Base-by-base conservation (phyloP, 1,284 basidiomycete genomes). In the Pascua sp. region DNA sequence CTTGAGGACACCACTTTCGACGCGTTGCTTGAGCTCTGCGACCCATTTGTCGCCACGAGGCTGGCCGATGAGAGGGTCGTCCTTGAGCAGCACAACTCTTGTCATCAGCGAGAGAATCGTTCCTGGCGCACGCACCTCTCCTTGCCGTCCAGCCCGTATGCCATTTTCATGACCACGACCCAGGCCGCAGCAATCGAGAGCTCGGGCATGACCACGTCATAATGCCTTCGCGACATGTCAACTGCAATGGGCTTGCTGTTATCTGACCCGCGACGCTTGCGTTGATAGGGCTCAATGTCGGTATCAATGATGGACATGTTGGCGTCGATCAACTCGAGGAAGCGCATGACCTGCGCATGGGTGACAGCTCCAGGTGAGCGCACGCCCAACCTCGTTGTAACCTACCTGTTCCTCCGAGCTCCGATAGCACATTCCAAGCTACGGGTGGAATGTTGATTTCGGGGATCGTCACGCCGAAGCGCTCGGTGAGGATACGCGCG, bases 141-240 rank as follows among this genome's bases (percentile, higher is more conserved):
- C 59, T 75, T 77, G n/a, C 85, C 88, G 72, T 92, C 90, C 37
- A 93, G 71, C 1, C 91, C 90, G 67, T 93, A 92, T 11, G 86
- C 82, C 78, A 93, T 79, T 76, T 92, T 93, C 70, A 92, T 80
- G 37, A 86, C 83, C 5, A 92, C 79, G 15, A 92, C 80, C 52
- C 84, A 82, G 8, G 81, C 81, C 1, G 84, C 85, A 47, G 85
- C 77, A 18, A 94, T 77, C 7, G 84, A 81, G 32, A 90, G 79
- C 71, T 95, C 92, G n/a, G 88, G 84, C 10, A 90, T 85, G 17
- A 84, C 80, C 1, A 69, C 63, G 61, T 76, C 71, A 11, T 59
- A 47, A 15, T 64, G 59, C 18, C 58, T 48, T n/a, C 49, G 58
- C 3, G 66, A 57, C 39, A 5, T 17, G 12, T 51, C 17, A 11